Percentiles rank a stretch among this genome's conserved stretches.
Evolutionary conservation across 192 early-diverging fungal species (phyloP).

Genomic region (Backusella psychrophila): DNA sequence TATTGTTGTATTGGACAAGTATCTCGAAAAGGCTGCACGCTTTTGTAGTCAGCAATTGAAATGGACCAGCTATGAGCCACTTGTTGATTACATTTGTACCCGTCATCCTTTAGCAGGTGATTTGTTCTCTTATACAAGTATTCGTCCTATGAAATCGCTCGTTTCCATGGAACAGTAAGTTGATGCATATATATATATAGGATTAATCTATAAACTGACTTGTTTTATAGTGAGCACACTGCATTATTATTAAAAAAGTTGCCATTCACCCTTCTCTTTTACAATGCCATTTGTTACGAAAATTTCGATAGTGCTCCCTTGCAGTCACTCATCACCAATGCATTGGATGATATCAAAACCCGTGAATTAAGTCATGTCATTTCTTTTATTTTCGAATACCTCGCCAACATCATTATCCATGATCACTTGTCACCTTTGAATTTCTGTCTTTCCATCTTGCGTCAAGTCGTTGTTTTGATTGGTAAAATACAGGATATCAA

Average conservation of each 20-base stretch:
- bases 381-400: slow-evolving; percentile 11
- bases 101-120: slow-evolving; percentile 41
- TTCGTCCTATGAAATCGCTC: slow-evolving; percentile 1
- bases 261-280: slow-evolving; percentile 14
- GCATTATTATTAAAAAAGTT: slow-evolving; percentile 3
- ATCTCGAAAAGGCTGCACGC: slow-evolving; percentile 25
- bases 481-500: neutral
- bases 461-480: neutral
- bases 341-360: neutral
- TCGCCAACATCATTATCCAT: neutral
- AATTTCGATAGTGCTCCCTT: neutral
- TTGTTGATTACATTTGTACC: slow-evolving; percentile 39
- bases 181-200: no score
- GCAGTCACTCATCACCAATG: neutral
- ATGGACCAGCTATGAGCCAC: slow-evolving; percentile 19
- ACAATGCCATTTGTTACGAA: slow-evolving; percentile 8
- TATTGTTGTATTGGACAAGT: slow-evolving; percentile 18
- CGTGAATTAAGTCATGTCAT: neutral
- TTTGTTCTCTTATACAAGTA: slow-evolving; percentile 26
- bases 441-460: slow-evolving; percentile 8
- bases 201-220: neutral
- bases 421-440: neutral
- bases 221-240: neutral
- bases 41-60: slow-evolving; percentile 11
- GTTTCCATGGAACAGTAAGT: slow-evolving; percentile 16